Percentiles rank a stretch among this genome's conserved stretches.
Evolutionary conservation across 1,139 yeast species (phyloP).

Genomic region (Yueomyces sp.): DNA sequence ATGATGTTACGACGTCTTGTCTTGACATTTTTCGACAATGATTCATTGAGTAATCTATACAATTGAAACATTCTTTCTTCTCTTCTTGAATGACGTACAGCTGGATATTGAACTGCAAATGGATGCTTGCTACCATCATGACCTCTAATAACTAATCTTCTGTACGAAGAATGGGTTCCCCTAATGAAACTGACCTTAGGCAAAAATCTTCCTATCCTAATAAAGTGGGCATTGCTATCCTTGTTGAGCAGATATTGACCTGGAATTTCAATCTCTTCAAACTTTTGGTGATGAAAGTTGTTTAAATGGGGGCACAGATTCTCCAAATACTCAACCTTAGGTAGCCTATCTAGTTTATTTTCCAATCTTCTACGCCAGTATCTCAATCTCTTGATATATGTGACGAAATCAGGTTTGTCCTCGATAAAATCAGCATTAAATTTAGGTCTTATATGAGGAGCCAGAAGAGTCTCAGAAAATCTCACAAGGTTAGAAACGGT

Average conservation of each 20-base stretch:
- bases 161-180: constrained; percentile 86
- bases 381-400: constrained; percentile 70
- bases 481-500: constrained; percentile 84
- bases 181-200: constrained; percentile 83
- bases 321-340: constrained; percentile 64
- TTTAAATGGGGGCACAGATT: constrained; percentile 88
- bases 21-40: constrained; percentile 70
- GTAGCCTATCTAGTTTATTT: constrained; percentile 76
- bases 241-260: constrained; percentile 84
- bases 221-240: constrained; percentile 77
- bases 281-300: constrained; percentile 95
- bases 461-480: constrained; percentile 88
- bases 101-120: constrained; percentile 95
- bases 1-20: constrained; percentile 75
- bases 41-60: constrained; percentile 77
- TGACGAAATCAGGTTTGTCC: constrained; percentile 80
- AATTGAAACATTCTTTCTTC: constrained; percentile 91
- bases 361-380: constrained; percentile 91
- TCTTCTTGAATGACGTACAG: constrained; percentile 93
- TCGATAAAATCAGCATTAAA: constrained; percentile 85
- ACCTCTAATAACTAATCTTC: constrained; percentile 81
- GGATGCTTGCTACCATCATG: constrained; percentile 87
- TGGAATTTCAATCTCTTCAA: constrained; percentile 94
- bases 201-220: constrained; percentile 84
- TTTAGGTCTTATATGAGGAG: constrained; percentile 79